Evolutionary conservation across 805 yeast species (phyloP).

Genomic region (Komagataella populi): DNA sequence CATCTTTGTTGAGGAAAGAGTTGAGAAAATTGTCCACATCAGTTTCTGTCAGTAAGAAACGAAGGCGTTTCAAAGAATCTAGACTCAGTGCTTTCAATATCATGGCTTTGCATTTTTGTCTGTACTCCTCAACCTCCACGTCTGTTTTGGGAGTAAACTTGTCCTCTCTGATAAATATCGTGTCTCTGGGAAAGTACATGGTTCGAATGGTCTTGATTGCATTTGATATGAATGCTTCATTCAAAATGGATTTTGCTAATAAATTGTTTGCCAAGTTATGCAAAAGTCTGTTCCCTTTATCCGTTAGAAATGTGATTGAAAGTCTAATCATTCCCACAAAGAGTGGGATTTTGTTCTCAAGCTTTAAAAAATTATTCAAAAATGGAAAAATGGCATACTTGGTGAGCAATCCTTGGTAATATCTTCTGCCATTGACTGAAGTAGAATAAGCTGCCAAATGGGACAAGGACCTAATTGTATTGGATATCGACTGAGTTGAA

Average conservation of each 20-base stretch:
- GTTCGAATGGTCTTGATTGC: constrained; percentile 10
- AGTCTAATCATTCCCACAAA: constrained; percentile 4
- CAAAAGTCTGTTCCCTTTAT: constrained; percentile 10
- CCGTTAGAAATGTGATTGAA: constrained; percentile 2
- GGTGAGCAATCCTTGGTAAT: constrained; percentile 5
- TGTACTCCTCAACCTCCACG: constrained; percentile 11
- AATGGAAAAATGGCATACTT: constrained; percentile 6
- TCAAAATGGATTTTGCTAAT: constrained; percentile 10
- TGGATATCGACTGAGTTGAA: constrained; percentile 5
- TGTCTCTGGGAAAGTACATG: constrained; percentile 16
- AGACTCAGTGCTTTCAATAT: not conserved
- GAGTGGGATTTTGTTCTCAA: constrained; percentile 9
- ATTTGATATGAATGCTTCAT: constrained; percentile 5
- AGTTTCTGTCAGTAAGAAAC: constrained; percentile 2
- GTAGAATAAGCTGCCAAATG: constrained; percentile 17
- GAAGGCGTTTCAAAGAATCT: constrained; percentile 2
- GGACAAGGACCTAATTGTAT: constrained; percentile 7
- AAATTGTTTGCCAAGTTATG: constrained; percentile 14
- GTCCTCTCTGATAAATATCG: constrained; percentile 12
- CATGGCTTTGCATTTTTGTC: constrained; percentile 5
- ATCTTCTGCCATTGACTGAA: constrained; percentile 6
- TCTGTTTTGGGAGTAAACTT: constrained; percentile 16
- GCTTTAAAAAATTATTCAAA: constrained; percentile 6
- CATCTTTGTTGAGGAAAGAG: constrained; percentile 19
- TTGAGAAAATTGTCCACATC: constrained; percentile 16